Evolutionary conservation across 345 rosid species (phyloP).

Genomic region (Pugionium cornutum): DNA sequence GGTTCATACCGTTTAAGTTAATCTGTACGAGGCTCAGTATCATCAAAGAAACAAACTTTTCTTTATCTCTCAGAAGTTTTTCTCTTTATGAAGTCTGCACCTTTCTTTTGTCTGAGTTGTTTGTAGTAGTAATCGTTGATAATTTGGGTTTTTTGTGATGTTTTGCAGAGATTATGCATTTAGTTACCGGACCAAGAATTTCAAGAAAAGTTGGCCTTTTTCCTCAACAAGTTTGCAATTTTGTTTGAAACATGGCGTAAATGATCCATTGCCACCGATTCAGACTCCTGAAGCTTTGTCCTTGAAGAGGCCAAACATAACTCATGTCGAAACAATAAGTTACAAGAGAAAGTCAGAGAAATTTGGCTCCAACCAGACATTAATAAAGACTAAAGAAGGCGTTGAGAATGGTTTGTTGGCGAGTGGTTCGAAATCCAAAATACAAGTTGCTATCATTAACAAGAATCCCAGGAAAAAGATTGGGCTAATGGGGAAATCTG

Average conservation of each 20-base stretch:
- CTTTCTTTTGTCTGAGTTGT: constrained; percentile 32
- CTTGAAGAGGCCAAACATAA: constrained; percentile 19
- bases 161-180: constrained; percentile 87
- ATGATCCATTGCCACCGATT: constrained; percentile 86
- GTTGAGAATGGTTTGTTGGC: constrained; percentile 51
- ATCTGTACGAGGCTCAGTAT: constrained; percentile 34
- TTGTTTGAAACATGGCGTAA: constrained; percentile 84
- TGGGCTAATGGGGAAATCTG: constrained; percentile 66
- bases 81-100: constrained; percentile 11
- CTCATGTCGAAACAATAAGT: constrained; percentile 1
- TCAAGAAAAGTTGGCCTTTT: constrained; percentile 90
- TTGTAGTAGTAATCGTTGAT: constrained; percentile 1
- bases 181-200: constrained; percentile 70
- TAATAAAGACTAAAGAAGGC: constrained; percentile 23
- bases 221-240: constrained; percentile 71
- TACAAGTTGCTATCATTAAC: constrained; percentile 46
- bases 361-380: constrained; percentile 9
- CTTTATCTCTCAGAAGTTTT: constrained; percentile 30
- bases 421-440: constrained; percentile 55
- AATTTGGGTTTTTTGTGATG: constrained; percentile 11
- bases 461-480: constrained; percentile 61
- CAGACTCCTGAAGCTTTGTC: constrained; percentile 44
- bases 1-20: constrained; percentile 29
- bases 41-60: constrained; percentile 26
- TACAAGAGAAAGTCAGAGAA: constrained; percentile 25